Base-by-base conservation (phyloP, 169 alveolate genomes). In the Eimeria zaria region DNA sequence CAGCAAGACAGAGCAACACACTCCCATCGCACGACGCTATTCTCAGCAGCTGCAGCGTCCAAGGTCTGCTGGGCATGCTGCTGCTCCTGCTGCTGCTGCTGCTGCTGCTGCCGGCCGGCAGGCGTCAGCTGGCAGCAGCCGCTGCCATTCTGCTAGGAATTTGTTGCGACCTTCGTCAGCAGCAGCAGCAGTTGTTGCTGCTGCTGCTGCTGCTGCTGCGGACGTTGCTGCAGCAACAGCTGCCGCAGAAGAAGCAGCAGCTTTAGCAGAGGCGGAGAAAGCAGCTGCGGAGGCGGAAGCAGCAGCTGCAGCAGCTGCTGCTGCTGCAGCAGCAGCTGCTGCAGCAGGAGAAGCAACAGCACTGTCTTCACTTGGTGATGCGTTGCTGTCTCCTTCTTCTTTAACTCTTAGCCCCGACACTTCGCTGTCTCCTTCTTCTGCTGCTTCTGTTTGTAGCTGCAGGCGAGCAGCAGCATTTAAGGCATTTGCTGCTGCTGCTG, bases 331-430 rank as follows among this genome's bases (percentile, higher is more conserved):
- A 16, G 91, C 91, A 27, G 91, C 91, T 5, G 91, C 91, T 14
- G 76, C 91, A 55, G 76, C 91, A 36, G 91, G 91, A 27, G 91
- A 83, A 53, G 91, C 91, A 83, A 83, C 91, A 55, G 78, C 91
- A 14, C 58, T 4, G 60, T 83, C 91, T 6, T 41, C 91, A 7
- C 60, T 83, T 8, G 55, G 91, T 58, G 91, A 58, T 30, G 91
- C 91, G 4, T 58, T 51, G 27, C 33, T 30, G 41, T 44, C 76
- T 51, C 64, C 91, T 12, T 81, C 62, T 18, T 83, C 91, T 18
- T 7, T 83, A 4, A 83, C 91, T 6, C 58, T 83, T 8, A 83
- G 91, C 91, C 76, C 91, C 9, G 91, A 58, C 76, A 83, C 78
- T 48, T 83, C 74, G 20, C 27, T 51, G 91, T 81, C 91, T 51